These are phyloP conservation scores for Phytophthora lateralis DNA, from an alignment of 352 stramenopile genomes.

Conservation along the genomic window DNA sequence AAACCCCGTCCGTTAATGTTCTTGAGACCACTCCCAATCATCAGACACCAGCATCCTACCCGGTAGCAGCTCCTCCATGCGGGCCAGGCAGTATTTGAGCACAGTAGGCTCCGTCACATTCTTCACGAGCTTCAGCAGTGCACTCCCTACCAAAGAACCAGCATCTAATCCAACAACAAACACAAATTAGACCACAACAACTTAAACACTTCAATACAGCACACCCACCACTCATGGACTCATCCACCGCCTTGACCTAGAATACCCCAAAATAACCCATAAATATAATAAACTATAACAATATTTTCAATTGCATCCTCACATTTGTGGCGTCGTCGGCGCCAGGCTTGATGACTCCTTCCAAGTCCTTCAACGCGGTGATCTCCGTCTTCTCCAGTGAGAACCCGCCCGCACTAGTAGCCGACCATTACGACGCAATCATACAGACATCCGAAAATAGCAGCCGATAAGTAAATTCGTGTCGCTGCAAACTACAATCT, in stretches of 20 bases:
- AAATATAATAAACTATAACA: neutral
- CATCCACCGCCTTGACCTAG: constrained; percentile 72
- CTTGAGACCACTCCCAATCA: neutral
- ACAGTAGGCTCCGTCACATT: constrained; percentile 89
- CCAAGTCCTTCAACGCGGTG: constrained; percentile 81
- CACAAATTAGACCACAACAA: neutral
- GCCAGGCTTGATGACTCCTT: constrained; percentile 74
- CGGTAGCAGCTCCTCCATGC: constrained; percentile 86
- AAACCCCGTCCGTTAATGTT: constrained; percentile 4
- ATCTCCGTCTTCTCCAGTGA: constrained; percentile 89
- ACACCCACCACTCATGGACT: constrained; percentile 60
- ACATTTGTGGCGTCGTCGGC: constrained; percentile 58
- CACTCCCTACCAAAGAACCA: constrained; percentile 59
- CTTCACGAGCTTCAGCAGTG: constrained; percentile 86
- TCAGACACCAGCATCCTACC: constrained; percentile 30
- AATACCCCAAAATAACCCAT: constrained; percentile 1
- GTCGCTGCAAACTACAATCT: neutral
- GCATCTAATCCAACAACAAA: constrained; percentile 44
- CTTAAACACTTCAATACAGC: neutral
- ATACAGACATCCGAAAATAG: constrained; percentile 1
- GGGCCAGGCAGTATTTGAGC: constrained; percentile 85
- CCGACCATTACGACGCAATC: neutral
- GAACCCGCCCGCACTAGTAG: constrained; percentile 66
- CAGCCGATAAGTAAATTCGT: constrained; percentile 16
- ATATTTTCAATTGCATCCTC: constrained; percentile 11